Evolutionary conservation across 2,329 filamentous ascomycete genomes (phyloP), one percentile per base, ranked within the genome.

Genomic region (Botrytis deweyae): DNA sequence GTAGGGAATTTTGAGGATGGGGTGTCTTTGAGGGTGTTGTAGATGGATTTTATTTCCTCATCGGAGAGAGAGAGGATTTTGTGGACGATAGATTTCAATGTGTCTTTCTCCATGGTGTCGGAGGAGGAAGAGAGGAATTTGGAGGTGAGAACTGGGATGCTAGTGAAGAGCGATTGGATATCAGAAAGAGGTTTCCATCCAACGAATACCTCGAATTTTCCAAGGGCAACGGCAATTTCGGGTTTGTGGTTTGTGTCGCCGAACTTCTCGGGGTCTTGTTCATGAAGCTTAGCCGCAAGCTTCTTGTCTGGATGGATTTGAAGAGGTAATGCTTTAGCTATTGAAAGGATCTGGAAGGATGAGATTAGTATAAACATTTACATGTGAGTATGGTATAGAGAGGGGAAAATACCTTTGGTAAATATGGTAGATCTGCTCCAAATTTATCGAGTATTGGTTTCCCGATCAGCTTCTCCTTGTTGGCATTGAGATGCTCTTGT

Each of bases 291-390:
- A 14, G 86, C 82, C 0, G 92, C 88, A 1, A 94, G 86, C 0
- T 87, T 84, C 79, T 91, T 92, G 83, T 94, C 88, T 46, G 92
- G 92, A 76, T 94, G 92, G 22, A 94, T 86, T 80, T 94, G 92
- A 3, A 95, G 84, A 0, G 91, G 92, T 0, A 95, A 86, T 0
- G 92, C 92, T 81, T 94, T 93, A 55, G 87, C 86, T 79, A 94
- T 93, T 14, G 91, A 94, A 1, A 94, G 84, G 61, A 94, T 89
- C 84, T 88, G 73, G 33, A 12, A 22, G 16, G 10, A 12, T 16
- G 29, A 38, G 59, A 20, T 72, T n/a, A 67, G 29, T 36, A 55
- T 9, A 14, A 1, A 67, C 46, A 70, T 79, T 44, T 77, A 71
- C 38, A n/a, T 33, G 33, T 14, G 52, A 38, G 16, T 20, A 12